Evolutionary conservation across 164 flowering plant genomes (phyloP).

Genomic region (Aristolochia fimbriata): DNA sequence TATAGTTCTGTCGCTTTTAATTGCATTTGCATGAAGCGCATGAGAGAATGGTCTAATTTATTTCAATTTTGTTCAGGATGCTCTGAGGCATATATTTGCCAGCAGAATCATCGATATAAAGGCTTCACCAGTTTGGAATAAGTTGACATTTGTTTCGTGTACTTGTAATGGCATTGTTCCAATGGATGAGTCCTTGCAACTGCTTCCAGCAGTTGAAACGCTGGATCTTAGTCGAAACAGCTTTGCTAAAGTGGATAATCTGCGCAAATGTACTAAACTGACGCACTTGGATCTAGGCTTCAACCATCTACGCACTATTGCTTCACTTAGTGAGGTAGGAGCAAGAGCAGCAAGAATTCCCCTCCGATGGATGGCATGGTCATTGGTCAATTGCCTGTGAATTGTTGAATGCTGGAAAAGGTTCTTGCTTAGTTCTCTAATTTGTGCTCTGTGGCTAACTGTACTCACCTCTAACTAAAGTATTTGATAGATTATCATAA

Average conservation of each 20-base stretch:
- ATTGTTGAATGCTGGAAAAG: no score
- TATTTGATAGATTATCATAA: no score
- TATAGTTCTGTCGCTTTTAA: neutral
- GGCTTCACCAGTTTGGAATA: slow-evolving; percentile 79
- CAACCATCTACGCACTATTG: slow-evolving; percentile 56
- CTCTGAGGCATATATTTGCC: slow-evolving; percentile 88
- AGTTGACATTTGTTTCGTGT: slow-evolving; percentile 72
- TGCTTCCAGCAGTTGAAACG: slow-evolving; percentile 83
- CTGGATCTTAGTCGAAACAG: slow-evolving; percentile 88
- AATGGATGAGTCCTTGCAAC: slow-evolving; percentile 95
- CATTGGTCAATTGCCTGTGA: no score
- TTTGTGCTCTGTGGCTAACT: no score
- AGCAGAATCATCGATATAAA: slow-evolving; percentile 81
- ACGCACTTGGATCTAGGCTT: slow-evolving; percentile 91
- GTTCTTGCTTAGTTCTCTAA: no score
- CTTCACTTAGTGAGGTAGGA: slow-evolving; percentile 63
- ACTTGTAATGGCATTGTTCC: slow-evolving; percentile 70
- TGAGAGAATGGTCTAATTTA: neutral
- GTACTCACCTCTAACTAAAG: no score
- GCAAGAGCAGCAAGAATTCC: neutral
- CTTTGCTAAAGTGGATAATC: slow-evolving; percentile 82
- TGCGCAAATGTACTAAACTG: slow-evolving; percentile 60
- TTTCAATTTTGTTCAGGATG: slow-evolving; percentile 45
- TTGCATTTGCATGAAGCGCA: neutral
- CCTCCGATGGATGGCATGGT: no score